Evolutionary conservation across 768 basidiomycete genomes (phyloP).

Genomic region (Cystofilobasidium bisporidii): DNA sequence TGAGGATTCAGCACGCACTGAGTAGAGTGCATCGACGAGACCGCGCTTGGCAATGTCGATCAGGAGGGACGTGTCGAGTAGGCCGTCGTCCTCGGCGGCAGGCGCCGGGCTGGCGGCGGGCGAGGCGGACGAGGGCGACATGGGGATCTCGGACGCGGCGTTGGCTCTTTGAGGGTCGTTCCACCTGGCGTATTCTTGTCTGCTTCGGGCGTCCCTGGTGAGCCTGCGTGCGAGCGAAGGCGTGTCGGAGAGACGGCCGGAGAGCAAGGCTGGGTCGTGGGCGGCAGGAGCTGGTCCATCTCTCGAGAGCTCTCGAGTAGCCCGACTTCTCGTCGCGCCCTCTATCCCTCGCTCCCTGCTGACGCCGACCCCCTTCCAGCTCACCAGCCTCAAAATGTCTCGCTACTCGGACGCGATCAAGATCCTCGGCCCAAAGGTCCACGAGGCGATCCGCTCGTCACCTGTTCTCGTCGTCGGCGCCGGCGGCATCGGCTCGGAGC

Average conservation of each 20-base stretch:
- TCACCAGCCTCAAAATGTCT: conserved; percentile 4
- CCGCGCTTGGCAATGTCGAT: conserved; percentile 7
- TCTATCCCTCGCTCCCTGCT: not conserved
- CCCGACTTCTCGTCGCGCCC: not conserved
- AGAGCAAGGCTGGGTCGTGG: too few relatives aligned
- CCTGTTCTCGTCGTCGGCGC: conserved; percentile 77
- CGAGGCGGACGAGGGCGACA: conserved; percentile 2
- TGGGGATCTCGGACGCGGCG: not conserved
- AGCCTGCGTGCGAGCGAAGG: too few relatives aligned
- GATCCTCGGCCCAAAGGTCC: conserved; percentile 18
- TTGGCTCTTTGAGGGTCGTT: not conserved
- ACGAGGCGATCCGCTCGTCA: conserved; percentile 32
- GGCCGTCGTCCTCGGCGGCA: not conserved
- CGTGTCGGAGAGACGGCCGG: too few relatives aligned
- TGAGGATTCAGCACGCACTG: too few relatives aligned
- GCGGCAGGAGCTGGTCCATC: too few relatives aligned
- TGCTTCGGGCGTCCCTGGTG: too few relatives aligned
- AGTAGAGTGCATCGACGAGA: conserved; percentile 20
- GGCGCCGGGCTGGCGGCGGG: not conserved
- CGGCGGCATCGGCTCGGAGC: conserved; percentile 94
- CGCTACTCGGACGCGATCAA: conserved; percentile 18
- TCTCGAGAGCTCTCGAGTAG: too few relatives aligned
- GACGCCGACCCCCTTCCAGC: not conserved
- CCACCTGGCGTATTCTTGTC: not conserved
- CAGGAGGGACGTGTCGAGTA: conserved; percentile 16